Conservation (phyloP, 2,329 filamentous ascomycete genomes). For the Aspergillus sp. region DNA sequence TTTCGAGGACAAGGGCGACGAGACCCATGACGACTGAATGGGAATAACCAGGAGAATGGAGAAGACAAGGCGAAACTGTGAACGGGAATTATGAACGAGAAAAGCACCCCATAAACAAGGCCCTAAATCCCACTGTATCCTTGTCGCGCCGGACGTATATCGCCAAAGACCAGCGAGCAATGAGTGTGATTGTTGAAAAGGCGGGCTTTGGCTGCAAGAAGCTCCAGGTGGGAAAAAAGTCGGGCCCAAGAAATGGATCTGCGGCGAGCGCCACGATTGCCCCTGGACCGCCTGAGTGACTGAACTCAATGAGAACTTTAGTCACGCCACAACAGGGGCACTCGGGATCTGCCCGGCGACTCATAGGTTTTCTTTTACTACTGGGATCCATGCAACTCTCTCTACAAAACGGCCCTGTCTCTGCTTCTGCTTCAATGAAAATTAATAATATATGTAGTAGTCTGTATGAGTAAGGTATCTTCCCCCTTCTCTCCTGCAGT, state of each 20-base stretch:
- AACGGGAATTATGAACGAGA: not conserved
- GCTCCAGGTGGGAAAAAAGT: slow-evolving; percentile 1
- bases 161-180: not conserved
- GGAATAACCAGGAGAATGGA: not conserved
- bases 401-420: not conserved
- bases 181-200: not conserved
- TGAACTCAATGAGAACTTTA: not conserved
- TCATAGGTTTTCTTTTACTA: not conserved
- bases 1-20: slow-evolving; percentile 49
- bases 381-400: too few species aligned
- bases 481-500: too few species aligned
- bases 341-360: not conserved
- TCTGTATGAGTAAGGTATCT: not conserved
- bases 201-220: not conserved
- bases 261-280: not conserved
- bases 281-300: not conserved
- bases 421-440: not conserved
- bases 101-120: slow-evolving; percentile 12
- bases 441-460: not conserved
- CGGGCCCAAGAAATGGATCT: not conserved
- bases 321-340: not conserved
- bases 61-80: not conserved
- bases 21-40: slow-evolving; percentile 53
- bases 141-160: not conserved
- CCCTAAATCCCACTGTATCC: not conserved